Evolutionary conservation across 108 stramenopile species (phyloP).

Genomic region (Nitzschia inconspicua): DNA sequence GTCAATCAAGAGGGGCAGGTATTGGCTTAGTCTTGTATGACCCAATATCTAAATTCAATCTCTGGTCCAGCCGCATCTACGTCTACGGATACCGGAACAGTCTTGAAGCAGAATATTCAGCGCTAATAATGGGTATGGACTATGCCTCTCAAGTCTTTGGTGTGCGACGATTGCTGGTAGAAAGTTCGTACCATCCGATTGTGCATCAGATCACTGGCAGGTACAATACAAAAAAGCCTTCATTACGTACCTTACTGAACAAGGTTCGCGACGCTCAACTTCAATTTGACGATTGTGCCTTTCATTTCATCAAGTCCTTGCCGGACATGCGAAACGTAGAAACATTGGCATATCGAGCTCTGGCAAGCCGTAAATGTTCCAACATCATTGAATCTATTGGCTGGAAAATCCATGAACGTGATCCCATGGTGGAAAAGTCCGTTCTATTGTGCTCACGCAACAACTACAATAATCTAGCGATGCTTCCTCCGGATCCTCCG

Average conservation of each 20-base stretch:
- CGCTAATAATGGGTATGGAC: constrained; percentile 22
- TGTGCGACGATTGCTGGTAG: constrained; percentile 31
- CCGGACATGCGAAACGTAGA: not conserved
- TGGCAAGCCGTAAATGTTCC: constrained; percentile 20
- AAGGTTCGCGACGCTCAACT: not conserved
- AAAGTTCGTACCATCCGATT: constrained; percentile 46
- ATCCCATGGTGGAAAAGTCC: constrained; percentile 3
- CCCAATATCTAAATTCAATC: constrained; percentile 28
- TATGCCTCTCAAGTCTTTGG: constrained; percentile 36
- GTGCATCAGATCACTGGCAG: constrained; percentile 47
- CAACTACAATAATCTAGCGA: constrained; percentile 8
- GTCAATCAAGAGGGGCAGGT: constrained; percentile 45
- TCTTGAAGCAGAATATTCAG: constrained; percentile 63
- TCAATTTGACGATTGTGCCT: constrained; percentile 2
- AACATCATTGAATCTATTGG: not conserved
- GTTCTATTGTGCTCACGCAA: no score
- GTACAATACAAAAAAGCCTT: constrained; percentile 37
- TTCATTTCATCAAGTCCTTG: constrained; percentile 5
- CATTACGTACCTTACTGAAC: not conserved
- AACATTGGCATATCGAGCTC: constrained; percentile 13
- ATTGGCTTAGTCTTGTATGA: constrained; percentile 60
- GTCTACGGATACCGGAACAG: constrained; percentile 37
- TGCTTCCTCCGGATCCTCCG: constrained; percentile 7
- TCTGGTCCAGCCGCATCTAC: constrained; percentile 51
- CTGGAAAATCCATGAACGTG: constrained; percentile 5